Evolutionary conservation across 2,329 filamentous ascomycete species (phyloP).

Genomic region (Geosmithia flava): DNA sequence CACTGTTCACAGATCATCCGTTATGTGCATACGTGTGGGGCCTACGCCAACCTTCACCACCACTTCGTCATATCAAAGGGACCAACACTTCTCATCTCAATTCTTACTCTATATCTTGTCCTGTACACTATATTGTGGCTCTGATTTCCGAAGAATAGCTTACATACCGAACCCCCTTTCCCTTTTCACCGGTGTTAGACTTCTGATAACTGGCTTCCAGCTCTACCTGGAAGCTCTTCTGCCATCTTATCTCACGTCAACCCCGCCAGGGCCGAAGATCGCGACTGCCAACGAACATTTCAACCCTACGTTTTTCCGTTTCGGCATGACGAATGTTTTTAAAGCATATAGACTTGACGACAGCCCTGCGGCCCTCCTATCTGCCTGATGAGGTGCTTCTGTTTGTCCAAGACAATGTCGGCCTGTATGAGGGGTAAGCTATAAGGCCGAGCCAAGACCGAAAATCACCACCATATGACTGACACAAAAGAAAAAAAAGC

Average conservation of each 20-base stretch:
- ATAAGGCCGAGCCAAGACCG: conserved; percentile 1
- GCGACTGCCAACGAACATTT: not conserved
- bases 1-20: not conserved
- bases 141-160: not conserved
- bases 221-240: not conserved
- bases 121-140: not conserved
- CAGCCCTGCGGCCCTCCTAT: conserved; percentile 84
- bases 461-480: not conserved
- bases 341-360: conserved; percentile 90
- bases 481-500: conserved; percentile 28
- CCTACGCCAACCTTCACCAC: not conserved
- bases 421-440: conserved; percentile 88
- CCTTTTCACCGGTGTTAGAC: not conserved
- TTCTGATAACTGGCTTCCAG: not conserved
- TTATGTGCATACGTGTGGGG: not conserved
- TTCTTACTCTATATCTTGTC: not conserved
- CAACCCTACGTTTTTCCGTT: not conserved
- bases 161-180: not conserved
- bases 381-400: conserved; percentile 88
- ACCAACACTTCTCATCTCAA: not conserved
- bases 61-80: not conserved
- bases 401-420: conserved; percentile 95
- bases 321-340: conserved; percentile 80
- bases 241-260: not conserved
- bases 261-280: not conserved